Evolutionary conservation across 208 protist species (phyloP).

Genomic region (Trichomonas gallinae): DNA sequence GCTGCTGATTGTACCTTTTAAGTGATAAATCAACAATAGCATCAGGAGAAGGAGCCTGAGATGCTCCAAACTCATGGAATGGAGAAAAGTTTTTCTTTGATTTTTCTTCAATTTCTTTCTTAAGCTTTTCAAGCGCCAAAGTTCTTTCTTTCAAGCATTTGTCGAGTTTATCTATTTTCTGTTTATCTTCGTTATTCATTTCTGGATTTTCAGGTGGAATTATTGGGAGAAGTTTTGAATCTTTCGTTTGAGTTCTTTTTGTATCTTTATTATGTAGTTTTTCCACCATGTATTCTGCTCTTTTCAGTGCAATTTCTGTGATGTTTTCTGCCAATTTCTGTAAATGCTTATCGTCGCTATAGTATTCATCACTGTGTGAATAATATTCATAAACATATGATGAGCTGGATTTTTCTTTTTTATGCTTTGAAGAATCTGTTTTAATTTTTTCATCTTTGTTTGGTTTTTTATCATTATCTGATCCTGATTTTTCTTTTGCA

Average conservation of each 20-base stretch:
- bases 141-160: neutral
- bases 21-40: neutral
- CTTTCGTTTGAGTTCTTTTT: neutral
- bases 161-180: neutral
- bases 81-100: neutral
- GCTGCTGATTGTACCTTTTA: neutral
- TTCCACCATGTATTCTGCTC: neutral
- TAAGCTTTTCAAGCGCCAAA: neutral
- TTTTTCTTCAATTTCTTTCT: neutral
- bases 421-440: neutral
- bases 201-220: neutral
- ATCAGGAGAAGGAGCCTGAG: neutral
- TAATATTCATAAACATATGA: neutral
- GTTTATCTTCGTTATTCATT: neutral
- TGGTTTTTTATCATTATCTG: neutral
- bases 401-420: neutral
- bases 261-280: neutral
- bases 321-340: neutral
- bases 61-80: neutral
- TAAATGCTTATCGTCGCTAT: neutral
- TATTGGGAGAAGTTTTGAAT: neutral
- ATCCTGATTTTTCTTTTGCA: neutral
- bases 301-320: neutral
- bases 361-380: neutral
- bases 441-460: neutral